Evolutionary conservation across 2,329 filamentous ascomycete genomes (phyloP).

Genomic region (Colletotrichum sp.): DNA sequence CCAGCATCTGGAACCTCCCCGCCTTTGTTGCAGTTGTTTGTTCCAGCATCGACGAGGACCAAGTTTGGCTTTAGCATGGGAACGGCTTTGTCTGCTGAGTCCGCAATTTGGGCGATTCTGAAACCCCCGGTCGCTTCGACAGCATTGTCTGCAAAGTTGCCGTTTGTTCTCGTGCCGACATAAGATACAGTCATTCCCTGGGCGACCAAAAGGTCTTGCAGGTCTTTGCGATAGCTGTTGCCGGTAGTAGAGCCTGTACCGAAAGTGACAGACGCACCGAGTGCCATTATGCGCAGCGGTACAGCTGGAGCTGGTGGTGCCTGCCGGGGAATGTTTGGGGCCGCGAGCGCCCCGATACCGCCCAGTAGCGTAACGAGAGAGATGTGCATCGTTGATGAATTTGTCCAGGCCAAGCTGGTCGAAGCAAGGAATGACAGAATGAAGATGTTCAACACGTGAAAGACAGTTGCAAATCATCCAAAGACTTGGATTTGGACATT

Average conservation of each 20-base stretch:
- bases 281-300: conserved; percentile 6
- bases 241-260: conserved; percentile 30
- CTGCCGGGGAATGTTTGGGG: not conserved
- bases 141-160: conserved; percentile 11
- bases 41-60: conserved; percentile 25
- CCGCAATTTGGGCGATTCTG: conserved; percentile 12
- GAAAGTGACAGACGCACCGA: conserved; percentile 16
- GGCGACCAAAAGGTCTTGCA: conserved; percentile 26
- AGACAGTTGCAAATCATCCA: not conserved
- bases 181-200: conserved; percentile 8
- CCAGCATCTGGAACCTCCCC: conserved; percentile 6
- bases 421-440: not conserved
- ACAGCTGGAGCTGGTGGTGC: not conserved
- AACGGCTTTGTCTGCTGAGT: not conserved
- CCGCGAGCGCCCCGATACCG: not conserved
- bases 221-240: conserved; percentile 41
- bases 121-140: conserved; percentile 12
- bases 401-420: not conserved
- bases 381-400: not conserved
- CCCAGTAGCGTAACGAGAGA: not conserved
- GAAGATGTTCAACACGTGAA: not conserved
- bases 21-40: conserved; percentile 26
- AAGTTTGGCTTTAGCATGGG: conserved; percentile 22
- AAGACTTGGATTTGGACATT: not conserved
- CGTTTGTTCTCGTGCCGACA: not conserved